phyloP scores from a whole-genome alignment of 148 eudicot species.

The Chenopodium album region DNA sequence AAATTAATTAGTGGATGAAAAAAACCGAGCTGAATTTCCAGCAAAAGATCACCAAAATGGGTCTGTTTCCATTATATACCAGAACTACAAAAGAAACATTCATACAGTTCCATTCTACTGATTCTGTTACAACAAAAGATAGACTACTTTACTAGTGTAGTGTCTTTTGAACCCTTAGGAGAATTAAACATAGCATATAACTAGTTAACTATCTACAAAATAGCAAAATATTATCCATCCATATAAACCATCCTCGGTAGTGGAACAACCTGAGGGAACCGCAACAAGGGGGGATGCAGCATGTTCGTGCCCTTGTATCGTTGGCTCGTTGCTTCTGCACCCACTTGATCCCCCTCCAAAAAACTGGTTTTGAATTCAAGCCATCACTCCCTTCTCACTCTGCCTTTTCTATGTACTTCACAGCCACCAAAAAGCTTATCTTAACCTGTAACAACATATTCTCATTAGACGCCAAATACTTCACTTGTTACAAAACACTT shows the following conservation, averaged over 20 bases:
- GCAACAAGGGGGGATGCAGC: too few species aligned
- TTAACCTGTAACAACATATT: constrained; percentile 43
- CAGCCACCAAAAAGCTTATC: constrained; percentile 81
- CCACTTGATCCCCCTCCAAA: too few species aligned
- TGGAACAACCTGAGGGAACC: too few species aligned
- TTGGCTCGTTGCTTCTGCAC: too few species aligned
- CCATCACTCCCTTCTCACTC: constrained; percentile 17
- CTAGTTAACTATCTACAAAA: constrained; percentile 3
- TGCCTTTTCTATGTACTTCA: constrained; percentile 65
- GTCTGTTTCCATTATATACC: neutral
- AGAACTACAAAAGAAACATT: neutral
- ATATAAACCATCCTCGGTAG: too few species aligned
- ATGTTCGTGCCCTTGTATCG: too few species aligned
- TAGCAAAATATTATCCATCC: constrained; percentile 9
- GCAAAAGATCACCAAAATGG: neutral
- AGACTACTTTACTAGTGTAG: neutral
- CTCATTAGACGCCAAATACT: too few species aligned
- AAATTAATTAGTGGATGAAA: too few species aligned
- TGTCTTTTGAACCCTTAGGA: neutral
- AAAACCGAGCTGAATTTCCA: neutral
- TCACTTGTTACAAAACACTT: neutral
- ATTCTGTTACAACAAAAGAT: too few species aligned
- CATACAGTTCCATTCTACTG: neutral
- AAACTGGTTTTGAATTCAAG: too few species aligned
- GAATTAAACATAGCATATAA: neutral